Conservation (phyloP, 2,329 filamentous ascomycete species). For the Lachnellula suecica region DNA sequence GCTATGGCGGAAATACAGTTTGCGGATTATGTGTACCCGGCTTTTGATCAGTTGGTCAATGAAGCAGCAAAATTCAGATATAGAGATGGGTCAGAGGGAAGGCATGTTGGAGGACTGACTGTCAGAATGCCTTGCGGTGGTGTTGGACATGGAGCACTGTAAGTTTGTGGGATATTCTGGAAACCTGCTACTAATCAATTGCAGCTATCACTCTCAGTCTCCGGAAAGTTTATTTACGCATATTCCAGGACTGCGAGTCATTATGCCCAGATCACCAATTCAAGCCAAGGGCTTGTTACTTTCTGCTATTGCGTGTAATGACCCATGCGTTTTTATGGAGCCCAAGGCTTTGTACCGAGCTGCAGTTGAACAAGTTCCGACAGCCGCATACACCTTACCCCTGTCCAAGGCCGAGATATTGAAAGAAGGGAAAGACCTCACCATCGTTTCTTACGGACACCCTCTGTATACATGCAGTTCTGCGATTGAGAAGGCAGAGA, state of each 20-base stretch:
- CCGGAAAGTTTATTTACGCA: slow-evolving; percentile 72
- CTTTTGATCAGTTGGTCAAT: slow-evolving; percentile 77
- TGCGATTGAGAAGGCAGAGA: slow-evolving; percentile 66
- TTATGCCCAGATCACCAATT: slow-evolving; percentile 67
- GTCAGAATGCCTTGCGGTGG: slow-evolving; percentile 71
- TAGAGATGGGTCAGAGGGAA: slow-evolving; percentile 57
- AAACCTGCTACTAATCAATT: slow-evolving; percentile 12
- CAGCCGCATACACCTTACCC: slow-evolving; percentile 64
- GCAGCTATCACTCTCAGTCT: slow-evolving; percentile 68
- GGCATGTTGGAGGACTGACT: slow-evolving; percentile 62
- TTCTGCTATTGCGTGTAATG: slow-evolving; percentile 59
- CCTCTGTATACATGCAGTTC: slow-evolving; percentile 67
- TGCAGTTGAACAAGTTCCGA: slow-evolving; percentile 70
- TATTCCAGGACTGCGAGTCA: slow-evolving; percentile 66
- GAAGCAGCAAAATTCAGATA: slow-evolving; percentile 73
- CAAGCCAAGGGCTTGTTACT: slow-evolving; percentile 72
- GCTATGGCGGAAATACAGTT: slow-evolving; percentile 88
- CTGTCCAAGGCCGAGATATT: slow-evolving; percentile 68
- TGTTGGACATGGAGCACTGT: slow-evolving; percentile 71
- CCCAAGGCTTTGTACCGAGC: slow-evolving; percentile 74
- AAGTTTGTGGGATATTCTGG: slow-evolving; percentile 29
- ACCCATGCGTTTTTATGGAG: slow-evolving; percentile 75
- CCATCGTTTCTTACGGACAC: slow-evolving; percentile 69
- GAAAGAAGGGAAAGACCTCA: slow-evolving; percentile 65
- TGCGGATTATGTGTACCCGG: slow-evolving; percentile 75